Percentiles rank a stretch among this genome's conserved stretches.
Evolutionary conservation across 441 rosid genomes (phyloP).

Genomic region (Arabidopsis hybrid): DNA sequence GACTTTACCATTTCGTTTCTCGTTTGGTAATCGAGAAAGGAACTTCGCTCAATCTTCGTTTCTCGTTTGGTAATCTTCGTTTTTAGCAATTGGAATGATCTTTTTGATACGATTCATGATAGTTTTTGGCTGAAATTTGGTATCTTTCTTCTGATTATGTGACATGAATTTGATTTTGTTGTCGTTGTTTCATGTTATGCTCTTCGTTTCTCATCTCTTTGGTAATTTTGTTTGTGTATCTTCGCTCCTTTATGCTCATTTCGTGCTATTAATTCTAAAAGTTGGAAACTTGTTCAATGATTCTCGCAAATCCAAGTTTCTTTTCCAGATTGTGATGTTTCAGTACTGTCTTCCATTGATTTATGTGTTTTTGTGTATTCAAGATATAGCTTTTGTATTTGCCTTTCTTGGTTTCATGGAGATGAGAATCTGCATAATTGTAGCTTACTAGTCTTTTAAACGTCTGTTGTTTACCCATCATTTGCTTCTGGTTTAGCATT

Average conservation of each 20-base stretch:
- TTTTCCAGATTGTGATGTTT: neutral
- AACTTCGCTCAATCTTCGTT: conserved; percentile 5
- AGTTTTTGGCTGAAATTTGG: neutral
- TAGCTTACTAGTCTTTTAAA: neutral
- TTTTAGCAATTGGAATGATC: neutral
- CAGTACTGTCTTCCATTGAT: neutral
- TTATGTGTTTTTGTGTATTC: neutral
- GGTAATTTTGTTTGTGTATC: conserved; percentile 1
- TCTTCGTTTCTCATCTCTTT: neutral
- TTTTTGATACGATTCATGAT: neutral
- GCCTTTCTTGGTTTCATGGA: neutral
- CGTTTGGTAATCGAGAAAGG: conserved; percentile 21
- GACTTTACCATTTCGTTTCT: conserved; percentile 17
- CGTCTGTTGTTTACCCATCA: neutral
- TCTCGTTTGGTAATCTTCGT: conserved; percentile 4
- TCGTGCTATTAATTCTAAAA: neutral
- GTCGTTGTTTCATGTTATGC: neutral
- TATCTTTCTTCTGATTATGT: neutral
- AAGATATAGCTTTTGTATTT: neutral
- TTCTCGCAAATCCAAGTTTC: neutral
- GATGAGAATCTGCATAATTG: neutral
- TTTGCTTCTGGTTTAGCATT: neutral
- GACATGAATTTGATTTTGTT: conserved; percentile 7
- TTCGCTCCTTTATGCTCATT: neutral
- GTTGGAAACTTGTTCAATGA: neutral